Conservation (phyloP, 2,329 filamentous ascomycete genomes). For the Myrmaecium sp. region DNA sequence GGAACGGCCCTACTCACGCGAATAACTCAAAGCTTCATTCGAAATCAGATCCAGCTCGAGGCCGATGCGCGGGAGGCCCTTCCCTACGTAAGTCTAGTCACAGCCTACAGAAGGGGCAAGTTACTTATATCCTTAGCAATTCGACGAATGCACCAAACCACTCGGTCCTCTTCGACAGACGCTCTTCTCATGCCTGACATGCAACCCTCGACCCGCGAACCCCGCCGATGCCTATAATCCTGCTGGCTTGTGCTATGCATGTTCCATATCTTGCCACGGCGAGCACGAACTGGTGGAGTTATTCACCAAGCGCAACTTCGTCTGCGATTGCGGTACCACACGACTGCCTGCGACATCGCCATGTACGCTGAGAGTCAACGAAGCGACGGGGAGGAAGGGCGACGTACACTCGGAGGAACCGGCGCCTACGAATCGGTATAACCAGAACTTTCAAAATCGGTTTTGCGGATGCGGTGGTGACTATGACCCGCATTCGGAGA, state of each 20-base stretch:
- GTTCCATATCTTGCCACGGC: slow-evolving; percentile 90
- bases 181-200: slow-evolving; percentile 86
- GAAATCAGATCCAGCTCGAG: slow-evolving; percentile 77
- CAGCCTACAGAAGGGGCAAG: background rate
- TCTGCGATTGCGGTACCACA: slow-evolving; percentile 88
- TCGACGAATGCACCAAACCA: slow-evolving; percentile 82
- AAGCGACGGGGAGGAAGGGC: slow-evolving; percentile 57
- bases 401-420: slow-evolving; percentile 61
- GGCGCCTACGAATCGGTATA: slow-evolving; percentile 65
- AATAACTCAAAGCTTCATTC: slow-evolving; percentile 50
- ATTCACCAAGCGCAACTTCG: slow-evolving; percentile 88
- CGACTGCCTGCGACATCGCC: slow-evolving; percentile 53
- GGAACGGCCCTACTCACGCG: slow-evolving; percentile 2
- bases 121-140: slow-evolving; percentile 48
- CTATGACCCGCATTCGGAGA: slow-evolving; percentile 78
- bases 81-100: slow-evolving; percentile 52
- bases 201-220: slow-evolving; percentile 60
- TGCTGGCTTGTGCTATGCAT: slow-evolving; percentile 89
- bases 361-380: slow-evolving; percentile 60
- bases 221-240: slow-evolving; percentile 46
- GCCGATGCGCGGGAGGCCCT: slow-evolving; percentile 88
- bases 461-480: slow-evolving; percentile 84
- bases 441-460: slow-evolving; percentile 83
- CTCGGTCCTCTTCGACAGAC: slow-evolving; percentile 76
- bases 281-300: slow-evolving; percentile 91